Evolutionary conservation across 2,329 filamentous ascomycete genomes (phyloP).

Genomic region (Pyrenochaeta sp.): DNA sequence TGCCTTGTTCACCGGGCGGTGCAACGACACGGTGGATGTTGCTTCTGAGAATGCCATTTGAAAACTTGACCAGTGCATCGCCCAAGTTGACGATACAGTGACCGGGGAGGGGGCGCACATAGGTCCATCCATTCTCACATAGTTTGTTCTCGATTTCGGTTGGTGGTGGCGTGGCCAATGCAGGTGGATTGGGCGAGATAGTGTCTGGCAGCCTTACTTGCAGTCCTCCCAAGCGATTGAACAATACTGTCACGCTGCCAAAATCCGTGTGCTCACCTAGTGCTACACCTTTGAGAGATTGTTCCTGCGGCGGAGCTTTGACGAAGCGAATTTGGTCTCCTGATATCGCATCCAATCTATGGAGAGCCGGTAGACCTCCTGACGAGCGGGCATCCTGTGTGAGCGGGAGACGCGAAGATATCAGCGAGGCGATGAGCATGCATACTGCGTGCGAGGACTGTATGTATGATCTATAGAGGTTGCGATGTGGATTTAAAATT

Average conservation of each 20-base stretch:
- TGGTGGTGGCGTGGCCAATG: neutral
- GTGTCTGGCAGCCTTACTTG: conserved; percentile 59
- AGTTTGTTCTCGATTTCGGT: conserved; percentile 18
- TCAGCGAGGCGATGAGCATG: conserved; percentile 53
- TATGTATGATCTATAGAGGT: conserved; percentile 56
- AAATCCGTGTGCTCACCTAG: conserved; percentile 66
- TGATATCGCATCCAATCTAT: conserved; percentile 53
- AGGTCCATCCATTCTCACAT: conserved; percentile 56
- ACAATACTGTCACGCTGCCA: conserved; percentile 64
- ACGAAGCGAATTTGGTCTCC: conserved; percentile 66
- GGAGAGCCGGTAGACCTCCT: conserved; percentile 56
- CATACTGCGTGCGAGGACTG: conserved; percentile 56
- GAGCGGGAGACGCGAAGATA: conserved; percentile 57
- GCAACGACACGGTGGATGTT: conserved; percentile 60
- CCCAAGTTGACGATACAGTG: conserved; percentile 60
- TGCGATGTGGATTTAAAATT: conserved; percentile 49
- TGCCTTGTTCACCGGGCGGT: conserved; percentile 57
- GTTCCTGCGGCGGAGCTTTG: conserved; percentile 58
- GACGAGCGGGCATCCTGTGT: conserved; percentile 18
- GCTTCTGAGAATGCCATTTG: conserved; percentile 50
- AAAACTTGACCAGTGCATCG: conserved; percentile 58
- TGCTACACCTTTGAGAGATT: conserved; percentile 53
- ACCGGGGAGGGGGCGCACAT: conserved; percentile 60
- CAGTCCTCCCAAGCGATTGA: conserved; percentile 65
- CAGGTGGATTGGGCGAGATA: conserved; percentile 15